A percentile compares a stretch with the other conserved stretches of the same genome.
phyloP scores from a whole-genome alignment of 441 rosid genomes.

The Populus hybrid region DNA sequence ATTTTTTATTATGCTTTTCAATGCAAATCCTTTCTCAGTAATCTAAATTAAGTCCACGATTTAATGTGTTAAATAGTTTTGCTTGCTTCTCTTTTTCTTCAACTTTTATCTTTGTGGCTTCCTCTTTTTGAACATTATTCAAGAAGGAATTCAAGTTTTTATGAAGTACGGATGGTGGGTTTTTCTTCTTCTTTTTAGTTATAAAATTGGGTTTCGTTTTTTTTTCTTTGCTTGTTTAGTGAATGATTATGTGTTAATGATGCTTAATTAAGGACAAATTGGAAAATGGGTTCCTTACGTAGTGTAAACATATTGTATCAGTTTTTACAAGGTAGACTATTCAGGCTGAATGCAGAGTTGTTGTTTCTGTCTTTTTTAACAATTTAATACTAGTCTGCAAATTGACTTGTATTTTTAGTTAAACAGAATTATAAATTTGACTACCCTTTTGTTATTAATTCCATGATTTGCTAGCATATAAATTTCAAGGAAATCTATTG shows the following conservation, averaged over 20 bases:
- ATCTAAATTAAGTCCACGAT: neutral
- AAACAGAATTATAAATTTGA: neutral
- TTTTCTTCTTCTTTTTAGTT: neutral
- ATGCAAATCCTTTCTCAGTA: neutral
- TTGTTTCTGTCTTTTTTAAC: slow-evolving; percentile 17
- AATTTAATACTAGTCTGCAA: slow-evolving; percentile 8
- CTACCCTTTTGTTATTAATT: neutral
- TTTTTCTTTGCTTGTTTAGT: neutral
- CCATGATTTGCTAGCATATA: neutral
- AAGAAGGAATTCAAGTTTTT: neutral
- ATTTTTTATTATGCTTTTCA: no score
- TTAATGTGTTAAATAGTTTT: neutral
- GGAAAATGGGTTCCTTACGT: neutral
- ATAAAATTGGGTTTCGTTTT: neutral
- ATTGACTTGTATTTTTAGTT: neutral
- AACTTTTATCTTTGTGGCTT: no score
- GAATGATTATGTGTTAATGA: neutral
- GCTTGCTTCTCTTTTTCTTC: neutral
- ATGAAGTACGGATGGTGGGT: neutral
- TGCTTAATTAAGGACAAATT: neutral
- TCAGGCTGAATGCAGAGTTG: slow-evolving; percentile 5
- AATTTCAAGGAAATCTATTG: neutral
- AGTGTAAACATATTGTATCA: neutral
- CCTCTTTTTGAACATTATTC: neutral
- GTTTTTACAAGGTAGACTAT: neutral